phyloP scores from a whole-genome alignment of 306 rosid genomes.

The Sechiopsis laciniata region DNA sequence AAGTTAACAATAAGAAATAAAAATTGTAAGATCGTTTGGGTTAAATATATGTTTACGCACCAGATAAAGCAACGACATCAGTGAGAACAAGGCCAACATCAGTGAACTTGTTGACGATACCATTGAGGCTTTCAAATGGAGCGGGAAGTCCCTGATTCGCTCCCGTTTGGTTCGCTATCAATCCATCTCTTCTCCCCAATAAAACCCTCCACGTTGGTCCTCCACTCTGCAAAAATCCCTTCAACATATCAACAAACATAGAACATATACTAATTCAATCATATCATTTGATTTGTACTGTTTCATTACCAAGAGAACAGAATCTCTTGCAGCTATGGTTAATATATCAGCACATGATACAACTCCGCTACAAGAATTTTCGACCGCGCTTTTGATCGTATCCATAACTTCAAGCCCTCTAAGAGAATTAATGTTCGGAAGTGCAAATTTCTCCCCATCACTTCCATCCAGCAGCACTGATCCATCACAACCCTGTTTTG shows the following conservation, averaged over 20 bases:
- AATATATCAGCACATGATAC: slow-evolving; percentile 87
- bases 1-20: too few species aligned
- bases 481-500: slow-evolving; percentile 74
- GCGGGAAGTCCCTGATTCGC: slow-evolving; percentile 47
- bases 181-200: slow-evolving; percentile 73
- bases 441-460: slow-evolving; percentile 51
- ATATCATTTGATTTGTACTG: too few species aligned
- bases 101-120: slow-evolving; percentile 46
- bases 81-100: slow-evolving; percentile 44
- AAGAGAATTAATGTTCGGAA: slow-evolving; percentile 56
- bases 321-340: slow-evolving; percentile 74
- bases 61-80: slow-evolving; percentile 69
- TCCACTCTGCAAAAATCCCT: slow-evolving; percentile 50
- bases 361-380: slow-evolving; percentile 61
- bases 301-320: slow-evolving; percentile 53
- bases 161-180: slow-evolving; percentile 45
- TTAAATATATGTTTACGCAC: slow-evolving; percentile 29
- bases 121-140: slow-evolving; percentile 43
- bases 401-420: slow-evolving; percentile 83
- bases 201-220: slow-evolving; percentile 65
- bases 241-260: neutral
- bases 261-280: too few species aligned
- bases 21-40: too few species aligned
- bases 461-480: slow-evolving; percentile 66
- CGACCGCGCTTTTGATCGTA: slow-evolving; percentile 66